These are phyloP conservation scores for Xerocomellus dryophilus DNA, from an alignment of 768 basidiomycete genomes.

Conservation along the genomic window DNA sequence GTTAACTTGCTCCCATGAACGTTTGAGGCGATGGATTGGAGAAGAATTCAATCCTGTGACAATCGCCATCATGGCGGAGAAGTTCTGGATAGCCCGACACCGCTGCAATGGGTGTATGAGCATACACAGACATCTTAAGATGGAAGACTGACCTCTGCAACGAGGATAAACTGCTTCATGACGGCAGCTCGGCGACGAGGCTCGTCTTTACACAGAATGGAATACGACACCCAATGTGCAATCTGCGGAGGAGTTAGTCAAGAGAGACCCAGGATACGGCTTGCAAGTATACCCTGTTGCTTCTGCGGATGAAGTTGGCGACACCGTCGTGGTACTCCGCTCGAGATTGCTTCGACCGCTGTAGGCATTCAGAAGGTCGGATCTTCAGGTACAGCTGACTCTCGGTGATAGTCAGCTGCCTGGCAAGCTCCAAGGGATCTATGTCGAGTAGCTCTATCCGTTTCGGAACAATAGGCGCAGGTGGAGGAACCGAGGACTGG, in stretches of 20 bases:
- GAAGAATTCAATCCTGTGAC: slow-evolving; percentile 67
- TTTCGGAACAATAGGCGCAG: slow-evolving; percentile 46
- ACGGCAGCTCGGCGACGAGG: slow-evolving; percentile 55
- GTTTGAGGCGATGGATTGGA: slow-evolving; percentile 59
- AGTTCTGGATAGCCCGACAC: slow-evolving; percentile 62
- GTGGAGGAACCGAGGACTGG: slow-evolving; percentile 40
- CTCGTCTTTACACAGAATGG: slow-evolving; percentile 54
- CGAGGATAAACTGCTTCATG: slow-evolving; percentile 64
- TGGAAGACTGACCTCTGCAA: slow-evolving; percentile 53
- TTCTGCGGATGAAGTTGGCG: slow-evolving; percentile 53
- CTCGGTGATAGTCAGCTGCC: slow-evolving; percentile 68
- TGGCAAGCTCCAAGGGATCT: slow-evolving; percentile 60
- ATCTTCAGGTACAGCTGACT: slow-evolving; percentile 58
- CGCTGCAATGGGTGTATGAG: slow-evolving; percentile 38
- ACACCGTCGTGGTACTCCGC: slow-evolving; percentile 49
- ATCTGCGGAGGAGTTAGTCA: slow-evolving; percentile 32
- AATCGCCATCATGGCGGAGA: slow-evolving; percentile 64
- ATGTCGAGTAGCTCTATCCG: slow-evolving; percentile 57
- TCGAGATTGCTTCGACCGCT: slow-evolving; percentile 48
- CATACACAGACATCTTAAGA: background rate
- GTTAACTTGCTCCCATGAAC: slow-evolving; percentile 60
- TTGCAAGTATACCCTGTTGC: slow-evolving; percentile 44
- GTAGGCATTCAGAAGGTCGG: slow-evolving; percentile 57
- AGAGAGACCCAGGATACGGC: background rate
- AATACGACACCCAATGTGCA: slow-evolving; percentile 59